A percentile compares a stretch with the other conserved stretches of the same genome.
phyloP scores from a whole-genome alignment of 345 rosid species.

The Ceriops decandra region DNA sequence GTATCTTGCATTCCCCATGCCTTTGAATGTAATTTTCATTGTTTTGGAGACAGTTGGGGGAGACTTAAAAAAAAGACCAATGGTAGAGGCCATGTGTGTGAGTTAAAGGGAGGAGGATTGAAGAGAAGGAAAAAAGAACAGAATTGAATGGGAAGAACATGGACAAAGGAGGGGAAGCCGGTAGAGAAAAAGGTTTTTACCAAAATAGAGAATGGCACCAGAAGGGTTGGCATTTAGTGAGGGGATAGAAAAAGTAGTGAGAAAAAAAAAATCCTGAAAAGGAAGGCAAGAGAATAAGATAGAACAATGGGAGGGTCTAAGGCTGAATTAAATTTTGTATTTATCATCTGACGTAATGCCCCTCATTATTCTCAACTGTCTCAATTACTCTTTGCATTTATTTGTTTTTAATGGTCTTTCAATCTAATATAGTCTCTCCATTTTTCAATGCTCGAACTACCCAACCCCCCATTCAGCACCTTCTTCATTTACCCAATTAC shows the following conservation, averaged over 20 bases:
- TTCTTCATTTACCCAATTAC: conserved; percentile 37
- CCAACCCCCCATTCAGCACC: conserved; percentile 28
- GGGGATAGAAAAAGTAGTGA: conserved; percentile 30
- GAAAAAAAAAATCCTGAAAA: conserved; percentile 13
- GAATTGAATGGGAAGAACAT: conserved; percentile 48
- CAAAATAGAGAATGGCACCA: conserved; percentile 47
- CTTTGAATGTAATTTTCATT: conserved; percentile 7
- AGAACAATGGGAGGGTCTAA: conserved; percentile 25
- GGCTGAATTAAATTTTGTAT: conserved; percentile 67
- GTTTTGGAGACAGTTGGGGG: neutral
- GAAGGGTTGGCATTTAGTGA: conserved; percentile 57
- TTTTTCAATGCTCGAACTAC: conserved; percentile 72
- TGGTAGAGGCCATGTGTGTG: conserved; percentile 9
- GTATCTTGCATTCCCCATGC: conserved; percentile 15
- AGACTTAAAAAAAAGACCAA: neutral
- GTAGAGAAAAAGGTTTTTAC: conserved; percentile 33
- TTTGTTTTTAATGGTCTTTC: conserved; percentile 74
- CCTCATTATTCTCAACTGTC: conserved; percentile 91
- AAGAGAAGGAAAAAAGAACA: conserved; percentile 24
- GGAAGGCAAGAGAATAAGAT: conserved; percentile 12
- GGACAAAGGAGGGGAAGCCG: conserved; percentile 23
- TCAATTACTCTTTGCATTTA: conserved; percentile 95
- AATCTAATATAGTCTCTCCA: conserved; percentile 38
- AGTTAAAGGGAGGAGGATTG: conserved; percentile 13
- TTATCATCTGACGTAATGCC: conserved; percentile 81